Base-by-base conservation (phyloP, 768 basidiomycete genomes). In the Baorangia bicolor region DNA sequence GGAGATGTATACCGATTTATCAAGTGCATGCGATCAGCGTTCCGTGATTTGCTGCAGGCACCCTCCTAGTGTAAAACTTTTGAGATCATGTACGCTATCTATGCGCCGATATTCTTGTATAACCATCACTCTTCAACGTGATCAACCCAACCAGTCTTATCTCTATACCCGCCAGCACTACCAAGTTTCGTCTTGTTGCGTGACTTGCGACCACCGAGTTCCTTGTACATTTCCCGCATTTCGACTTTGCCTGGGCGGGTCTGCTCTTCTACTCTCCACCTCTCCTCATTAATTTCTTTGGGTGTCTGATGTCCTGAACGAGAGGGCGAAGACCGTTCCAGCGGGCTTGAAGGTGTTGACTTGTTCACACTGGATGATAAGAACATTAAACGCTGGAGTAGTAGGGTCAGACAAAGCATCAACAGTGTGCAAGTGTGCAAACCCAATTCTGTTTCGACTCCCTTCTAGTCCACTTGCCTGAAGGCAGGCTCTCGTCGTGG, bases 401-500 rank as follows among this genome's bases (percentile, higher is more conserved):
- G n/a, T n/a, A 23, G 25, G 21, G 56, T 56, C 40, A 59, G 33
- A 44, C 37, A 21, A 31, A 5, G n/a, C 54, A 42, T 45, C 47
- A 8, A 41, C 49, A 35, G 56, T 74, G 23, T 2, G 4, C 25
- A 39, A 18, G 9, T 10, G 23, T 9, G 28, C 68, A 3, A 59
- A 85, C 88, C 94, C 94, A 97, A 60, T 88, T 88, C 72, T 92
- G 88, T 69, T 94, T 97, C n/a, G 92, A 94, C 70, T 97, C 94
- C 53, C 88, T 80, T 67, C 90, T 90, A 10, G 92, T 90, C 94
- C 94, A 97, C 71, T 94, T 94, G 34, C 87, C 90, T 11, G 86
- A 80, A 4, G 89, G 87, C 46, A 91, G 69, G 55, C 82, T 85
- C 30, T 86, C 84, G 58, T 92, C 89, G 41, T 92, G 86, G 60